phyloP scores from a whole-genome alignment of 345 rosid species.

The Citrus sinensis region DNA sequence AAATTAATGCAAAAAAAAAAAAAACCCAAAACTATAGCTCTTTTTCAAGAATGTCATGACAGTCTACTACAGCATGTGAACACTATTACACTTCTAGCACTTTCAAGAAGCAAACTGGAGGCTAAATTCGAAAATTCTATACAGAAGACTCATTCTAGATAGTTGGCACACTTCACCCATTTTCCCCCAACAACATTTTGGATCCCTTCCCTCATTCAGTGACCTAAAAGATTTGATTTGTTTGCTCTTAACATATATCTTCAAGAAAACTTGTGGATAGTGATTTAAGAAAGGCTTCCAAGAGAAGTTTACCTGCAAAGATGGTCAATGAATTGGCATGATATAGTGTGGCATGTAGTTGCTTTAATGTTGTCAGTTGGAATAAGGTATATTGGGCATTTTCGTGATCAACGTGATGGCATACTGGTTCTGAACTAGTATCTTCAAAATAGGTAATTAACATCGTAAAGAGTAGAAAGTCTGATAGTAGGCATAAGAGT shows the following conservation, averaged over 20 bases:
- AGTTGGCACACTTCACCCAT: background rate
- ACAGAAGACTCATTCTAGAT: background rate
- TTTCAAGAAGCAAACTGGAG: background rate
- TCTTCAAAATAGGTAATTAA: background rate
- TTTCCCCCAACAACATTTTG: background rate
- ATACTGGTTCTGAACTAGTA: background rate
- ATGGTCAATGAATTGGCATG: background rate
- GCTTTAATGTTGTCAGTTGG: background rate
- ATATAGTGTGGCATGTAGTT: background rate
- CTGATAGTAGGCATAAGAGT: background rate
- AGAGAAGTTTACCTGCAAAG: background rate
- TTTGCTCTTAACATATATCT: background rate
- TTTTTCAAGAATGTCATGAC: background rate
- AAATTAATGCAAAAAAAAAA: background rate
- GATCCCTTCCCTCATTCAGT: background rate
- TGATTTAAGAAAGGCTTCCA: background rate
- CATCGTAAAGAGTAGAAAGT: background rate
- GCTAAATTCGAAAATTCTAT: background rate
- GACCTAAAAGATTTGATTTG: background rate
- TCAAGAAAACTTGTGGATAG: background rate
- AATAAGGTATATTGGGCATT: background rate
- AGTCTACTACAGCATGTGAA: background rate
- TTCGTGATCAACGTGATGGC: background rate
- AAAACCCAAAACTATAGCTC: background rate
- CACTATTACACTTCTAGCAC: background rate